Evolutionary conservation across 2,329 filamentous ascomycete genomes (phyloP), one percentile per base, ranked within the genome.

Genomic region (Ilyonectria destructans): DNA sequence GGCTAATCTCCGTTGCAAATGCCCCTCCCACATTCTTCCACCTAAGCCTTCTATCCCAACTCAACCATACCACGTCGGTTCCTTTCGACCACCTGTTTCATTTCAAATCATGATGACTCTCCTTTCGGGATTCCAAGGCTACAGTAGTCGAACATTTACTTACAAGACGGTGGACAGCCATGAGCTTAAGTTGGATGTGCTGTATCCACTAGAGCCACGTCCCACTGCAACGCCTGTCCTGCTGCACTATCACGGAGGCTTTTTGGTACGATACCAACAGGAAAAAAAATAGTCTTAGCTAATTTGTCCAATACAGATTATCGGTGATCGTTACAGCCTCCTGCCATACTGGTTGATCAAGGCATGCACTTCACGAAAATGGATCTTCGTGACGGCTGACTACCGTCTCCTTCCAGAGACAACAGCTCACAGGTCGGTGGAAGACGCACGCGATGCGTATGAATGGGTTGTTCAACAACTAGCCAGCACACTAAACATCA

Each of bases 311-410:
- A n/a, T 10, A 15, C 2, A 75, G 71, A 68, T 75, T 31, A 48
- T 75, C 2, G 73, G 73, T 3, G 71, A 75, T 10, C 63, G 73
- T 37, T 65, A 74, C n/a, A 72, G 71, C 3, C 74, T 70, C 10
- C 17, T 69, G 15, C 73, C 73, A 1, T 48, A 64, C 37, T 75
- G 73, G 73, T 66, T 72, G 4, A 26, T 75, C 37, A 70, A 75
- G 12, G 68, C 66, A 1, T 71, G 58, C 5, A 55, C 56, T 7
- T 60, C 68, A 46, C 63, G 73, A 9, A 75, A 66, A 58, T 75
- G 73, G 73, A 68, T 74, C 29, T 75, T 75, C 4, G 69, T 73
- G 1, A 72, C 64, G 2, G 71, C 73, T 3, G 73, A 75, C 33
- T 75, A 75, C 19, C 73, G 73, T 0, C 58, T 75, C 10, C 35